Evolutionary conservation across 2,329 filamentous ascomycete species (phyloP).

Genomic region (Exophiala spinifera): DNA sequence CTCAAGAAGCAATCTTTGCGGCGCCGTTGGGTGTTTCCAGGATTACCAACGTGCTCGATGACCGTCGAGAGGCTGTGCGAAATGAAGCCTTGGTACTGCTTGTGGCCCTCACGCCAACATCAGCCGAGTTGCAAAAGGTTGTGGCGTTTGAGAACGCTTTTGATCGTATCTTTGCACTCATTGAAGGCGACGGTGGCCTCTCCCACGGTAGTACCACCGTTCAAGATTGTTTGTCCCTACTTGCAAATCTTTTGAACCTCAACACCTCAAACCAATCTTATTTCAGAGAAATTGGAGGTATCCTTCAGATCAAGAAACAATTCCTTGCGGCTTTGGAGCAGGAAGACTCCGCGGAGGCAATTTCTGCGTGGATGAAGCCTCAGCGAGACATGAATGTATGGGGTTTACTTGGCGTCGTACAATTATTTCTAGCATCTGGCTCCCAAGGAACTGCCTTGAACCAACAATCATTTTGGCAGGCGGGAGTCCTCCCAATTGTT

Average conservation of each 20-base stretch:
- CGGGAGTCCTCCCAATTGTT: slow-evolving; percentile 74
- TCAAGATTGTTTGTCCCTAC: slow-evolving; percentile 86
- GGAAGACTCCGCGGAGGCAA: slow-evolving; percentile 52
- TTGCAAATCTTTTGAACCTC: slow-evolving; percentile 82
- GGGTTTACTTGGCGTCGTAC: slow-evolving; percentile 80
- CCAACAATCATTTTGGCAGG: slow-evolving; percentile 79
- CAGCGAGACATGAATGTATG: slow-evolving; percentile 88
- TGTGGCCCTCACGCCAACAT: slow-evolving; percentile 81
- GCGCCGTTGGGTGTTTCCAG: slow-evolving; percentile 85
- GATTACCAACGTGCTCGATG: slow-evolving; percentile 78
- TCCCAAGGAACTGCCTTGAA: slow-evolving; percentile 77
- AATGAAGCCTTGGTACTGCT: slow-evolving; percentile 84
- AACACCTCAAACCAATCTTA: slow-evolving; percentile 91
- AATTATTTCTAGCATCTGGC: slow-evolving; percentile 80
- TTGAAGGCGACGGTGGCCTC: slow-evolving; percentile 77
- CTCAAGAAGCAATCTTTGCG: slow-evolving; percentile 89
- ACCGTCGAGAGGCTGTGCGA: slow-evolving; percentile 78
- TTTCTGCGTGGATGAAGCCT: slow-evolving; percentile 70
- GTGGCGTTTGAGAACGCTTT: slow-evolving; percentile 96
- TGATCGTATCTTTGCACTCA: slow-evolving; percentile 77
- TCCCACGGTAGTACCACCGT: slow-evolving; percentile 79
- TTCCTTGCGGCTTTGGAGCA: slow-evolving; percentile 59
- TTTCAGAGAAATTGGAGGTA: slow-evolving; percentile 85
- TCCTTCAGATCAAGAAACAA: slow-evolving; percentile 67
- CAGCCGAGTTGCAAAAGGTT: slow-evolving; percentile 86